These are phyloP conservation scores for Paralagenidium karlingii DNA, from an alignment of 352 stramenopile genomes.

Conservation along the genomic window DNA sequence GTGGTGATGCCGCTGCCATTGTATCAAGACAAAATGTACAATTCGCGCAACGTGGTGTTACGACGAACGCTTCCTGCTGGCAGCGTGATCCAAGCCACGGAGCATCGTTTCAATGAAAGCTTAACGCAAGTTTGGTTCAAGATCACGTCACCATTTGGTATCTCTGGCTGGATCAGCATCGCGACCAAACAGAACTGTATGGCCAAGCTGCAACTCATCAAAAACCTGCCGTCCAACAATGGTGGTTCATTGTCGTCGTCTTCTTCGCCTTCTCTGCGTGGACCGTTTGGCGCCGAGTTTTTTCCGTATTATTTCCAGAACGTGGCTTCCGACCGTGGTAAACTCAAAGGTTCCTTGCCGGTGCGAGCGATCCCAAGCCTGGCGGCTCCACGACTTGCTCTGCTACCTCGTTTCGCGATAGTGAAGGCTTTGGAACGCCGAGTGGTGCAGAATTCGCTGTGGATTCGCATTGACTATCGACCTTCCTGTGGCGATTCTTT, in stretches of 20 bases:
- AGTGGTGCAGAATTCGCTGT: constrained; percentile 62
- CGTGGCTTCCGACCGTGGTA: constrained; percentile 32
- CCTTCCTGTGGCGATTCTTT: no score
- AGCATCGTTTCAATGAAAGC: constrained; percentile 55
- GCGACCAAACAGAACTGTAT: no score
- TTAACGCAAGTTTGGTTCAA: constrained; percentile 58
- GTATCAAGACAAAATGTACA: no score
- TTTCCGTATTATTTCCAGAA: constrained; percentile 49
- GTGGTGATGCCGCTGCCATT: no score
- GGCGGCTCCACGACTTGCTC: constrained; percentile 33
- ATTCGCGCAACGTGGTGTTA: no score
- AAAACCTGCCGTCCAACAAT: constrained; percentile 2
- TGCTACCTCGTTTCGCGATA: constrained; percentile 38
- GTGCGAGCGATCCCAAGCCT: constrained; percentile 48
- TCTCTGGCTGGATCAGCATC: constrained; percentile 62
- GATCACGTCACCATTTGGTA: constrained; percentile 41
- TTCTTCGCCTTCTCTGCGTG: constrained; percentile 28
- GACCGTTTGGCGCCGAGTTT: constrained; percentile 25
- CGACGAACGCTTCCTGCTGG: constrained; percentile 41
- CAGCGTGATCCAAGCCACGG: constrained; percentile 56
- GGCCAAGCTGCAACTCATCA: no score
- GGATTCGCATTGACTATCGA: constrained; percentile 19
- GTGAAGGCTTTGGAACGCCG: constrained; percentile 46
- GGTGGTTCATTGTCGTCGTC: constrained; percentile 15
- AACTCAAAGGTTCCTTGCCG: constrained; percentile 37